phyloP scores from a whole-genome alignment of 139 green algal species.

The Choricystis sp. region DNA sequence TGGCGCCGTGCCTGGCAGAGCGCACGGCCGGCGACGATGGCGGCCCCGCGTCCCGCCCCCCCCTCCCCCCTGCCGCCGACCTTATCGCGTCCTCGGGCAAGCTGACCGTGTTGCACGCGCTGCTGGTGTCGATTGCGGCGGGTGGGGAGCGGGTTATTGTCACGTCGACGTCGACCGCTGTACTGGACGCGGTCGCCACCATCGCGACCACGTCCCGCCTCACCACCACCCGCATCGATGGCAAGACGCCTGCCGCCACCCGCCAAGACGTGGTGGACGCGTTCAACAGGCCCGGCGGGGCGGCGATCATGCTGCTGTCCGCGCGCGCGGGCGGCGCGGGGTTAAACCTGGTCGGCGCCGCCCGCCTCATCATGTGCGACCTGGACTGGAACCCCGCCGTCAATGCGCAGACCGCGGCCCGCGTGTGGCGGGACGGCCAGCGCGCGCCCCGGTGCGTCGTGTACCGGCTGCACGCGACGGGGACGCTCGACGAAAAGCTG shows the following conservation, averaged over 20 bases:
- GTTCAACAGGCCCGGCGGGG: constrained; percentile 48
- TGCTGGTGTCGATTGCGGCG: constrained; percentile 16
- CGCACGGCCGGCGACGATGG: not conserved
- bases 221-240: constrained; percentile 48
- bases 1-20: not conserved
- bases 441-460: not conserved
- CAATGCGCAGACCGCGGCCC: not conserved
- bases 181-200: constrained; percentile 42
- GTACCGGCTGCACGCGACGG: not conserved
- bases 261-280: constrained; percentile 43
- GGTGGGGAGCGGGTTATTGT: constrained; percentile 37
- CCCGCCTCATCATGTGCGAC: constrained; percentile 48
- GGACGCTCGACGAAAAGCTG: not conserved
- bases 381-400: constrained; percentile 43
- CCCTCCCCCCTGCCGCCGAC: not conserved
- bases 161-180: constrained; percentile 44
- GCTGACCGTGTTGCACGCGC: constrained; percentile 28
- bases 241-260: constrained; percentile 31
- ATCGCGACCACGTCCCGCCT: constrained; percentile 15
- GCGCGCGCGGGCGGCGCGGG: constrained; percentile 68
- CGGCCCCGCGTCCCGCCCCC: not conserved
- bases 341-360: constrained; percentile 75
- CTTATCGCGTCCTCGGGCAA: constrained; percentile 22
- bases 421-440: not conserved
- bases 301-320: constrained; percentile 68